These are phyloP conservation scores for Neurospora sp. DNA, from an alignment of 495 filamentous ascomycete species.

Conservation along the genomic window DNA sequence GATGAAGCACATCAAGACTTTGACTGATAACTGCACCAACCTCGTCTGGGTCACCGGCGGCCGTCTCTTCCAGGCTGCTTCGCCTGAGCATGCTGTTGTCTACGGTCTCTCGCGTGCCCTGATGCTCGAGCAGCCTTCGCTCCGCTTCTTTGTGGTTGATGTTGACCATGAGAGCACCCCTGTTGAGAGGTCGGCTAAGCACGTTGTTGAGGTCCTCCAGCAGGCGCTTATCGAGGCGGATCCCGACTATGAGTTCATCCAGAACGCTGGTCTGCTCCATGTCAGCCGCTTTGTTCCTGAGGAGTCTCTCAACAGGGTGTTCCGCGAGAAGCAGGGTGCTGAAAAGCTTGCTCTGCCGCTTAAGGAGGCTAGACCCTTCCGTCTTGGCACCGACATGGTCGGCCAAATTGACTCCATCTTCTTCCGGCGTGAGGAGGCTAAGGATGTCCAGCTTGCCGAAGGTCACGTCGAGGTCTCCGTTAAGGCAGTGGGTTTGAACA, in stretches of 20 bases:
- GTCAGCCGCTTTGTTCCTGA: conserved; percentile 17
- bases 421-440: conserved; percentile 17
- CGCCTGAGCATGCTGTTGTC: conserved; percentile 14
- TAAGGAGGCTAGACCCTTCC: conserved; percentile 7
- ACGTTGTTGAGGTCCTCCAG: conserved; percentile 12
- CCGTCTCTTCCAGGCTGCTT: conserved; percentile 4
- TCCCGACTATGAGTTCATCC: conserved; percentile 21
- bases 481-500: conserved; percentile 23
- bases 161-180: conserved; percentile 12
- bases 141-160: conserved; percentile 16
- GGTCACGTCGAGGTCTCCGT: conserved; percentile 22
- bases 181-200: background rate
- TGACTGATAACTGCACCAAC: conserved; percentile 23
- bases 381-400: conserved; percentile 12
- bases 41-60: conserved; percentile 23
- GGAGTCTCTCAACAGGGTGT: conserved; percentile 4
- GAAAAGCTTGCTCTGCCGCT: conserved; percentile 14
- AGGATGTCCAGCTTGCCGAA: conserved; percentile 8
- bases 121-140: conserved; percentile 17
- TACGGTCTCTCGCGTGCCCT: conserved; percentile 22
- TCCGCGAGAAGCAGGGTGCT: conserved; percentile 12
- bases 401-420: conserved; percentile 15
- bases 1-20: conserved; percentile 9
- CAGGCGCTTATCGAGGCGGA: conserved; percentile 8
- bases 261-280: conserved; percentile 16